Evolutionary conservation across 441 rosid species (phyloP).

Genomic region (Eruca vesicaria): DNA sequence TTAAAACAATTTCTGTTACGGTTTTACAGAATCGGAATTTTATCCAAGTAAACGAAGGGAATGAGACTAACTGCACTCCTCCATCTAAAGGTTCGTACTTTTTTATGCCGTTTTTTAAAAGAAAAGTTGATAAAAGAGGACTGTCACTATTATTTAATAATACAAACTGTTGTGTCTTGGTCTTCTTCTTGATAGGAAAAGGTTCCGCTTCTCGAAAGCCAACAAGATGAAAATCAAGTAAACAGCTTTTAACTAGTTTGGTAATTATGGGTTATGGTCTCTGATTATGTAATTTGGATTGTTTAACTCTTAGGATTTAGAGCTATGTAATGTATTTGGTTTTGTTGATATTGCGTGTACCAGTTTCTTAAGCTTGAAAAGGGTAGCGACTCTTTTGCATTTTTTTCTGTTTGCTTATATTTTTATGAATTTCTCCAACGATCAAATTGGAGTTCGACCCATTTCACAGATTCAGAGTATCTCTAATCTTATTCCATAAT

Average conservation of each 20-base stretch:
- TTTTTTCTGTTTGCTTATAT: too few relatives aligned
- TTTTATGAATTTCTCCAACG: too few relatives aligned
- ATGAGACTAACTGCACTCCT: conserved; percentile 5
- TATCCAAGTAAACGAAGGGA: conserved; percentile 45
- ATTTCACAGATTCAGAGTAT: too few relatives aligned
- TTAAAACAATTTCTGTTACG: background rate
- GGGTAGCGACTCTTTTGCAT: too few relatives aligned
- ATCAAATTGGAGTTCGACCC: too few relatives aligned
- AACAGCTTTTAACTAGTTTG: background rate
- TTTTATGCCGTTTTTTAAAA: background rate
- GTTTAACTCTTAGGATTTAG: background rate
- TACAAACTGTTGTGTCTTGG: background rate
- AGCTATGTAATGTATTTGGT: background rate
- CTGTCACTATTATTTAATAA: background rate
- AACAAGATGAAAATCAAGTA: conserved; percentile 11
- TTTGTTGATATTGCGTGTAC: background rate
- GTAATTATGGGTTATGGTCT: background rate
- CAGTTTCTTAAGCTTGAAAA: background rate
- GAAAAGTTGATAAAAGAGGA: background rate
- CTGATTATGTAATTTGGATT: background rate
- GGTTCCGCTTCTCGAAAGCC: conserved; percentile 1
- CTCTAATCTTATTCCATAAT: too few relatives aligned
- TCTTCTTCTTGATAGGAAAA: conserved; percentile 18
- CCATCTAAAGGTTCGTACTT: conserved; percentile 45
- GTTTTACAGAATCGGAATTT: conserved; percentile 50